Conservation (phyloP, 768 basidiomycete species). For the Lentinula sp. region DNA sequence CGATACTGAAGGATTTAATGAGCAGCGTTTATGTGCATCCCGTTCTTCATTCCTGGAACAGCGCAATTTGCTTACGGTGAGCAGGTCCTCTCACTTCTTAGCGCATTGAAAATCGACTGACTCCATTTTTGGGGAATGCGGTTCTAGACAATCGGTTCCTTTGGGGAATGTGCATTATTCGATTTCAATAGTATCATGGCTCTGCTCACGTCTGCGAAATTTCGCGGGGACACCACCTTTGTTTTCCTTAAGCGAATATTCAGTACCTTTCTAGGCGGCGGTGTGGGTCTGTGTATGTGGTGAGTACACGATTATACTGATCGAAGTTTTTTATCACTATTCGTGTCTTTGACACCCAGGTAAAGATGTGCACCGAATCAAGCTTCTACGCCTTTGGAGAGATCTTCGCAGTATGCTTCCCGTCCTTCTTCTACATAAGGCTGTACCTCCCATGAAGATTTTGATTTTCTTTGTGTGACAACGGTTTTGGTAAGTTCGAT, state of each 20-base stretch:
- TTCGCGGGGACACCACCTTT: constrained; percentile 71
- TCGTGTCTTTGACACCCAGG: constrained; percentile 28
- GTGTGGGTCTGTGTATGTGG: constrained; percentile 65
- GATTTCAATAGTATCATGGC: constrained; percentile 55
- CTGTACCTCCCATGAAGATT: constrained; percentile 71
- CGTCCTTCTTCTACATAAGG: constrained; percentile 62
- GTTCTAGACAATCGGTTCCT: not conserved
- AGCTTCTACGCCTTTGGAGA: constrained; percentile 59
- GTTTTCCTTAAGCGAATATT: constrained; percentile 54
- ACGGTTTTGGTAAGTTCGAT: constrained; percentile 41
- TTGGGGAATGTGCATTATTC: not conserved
- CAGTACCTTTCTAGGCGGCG: constrained; percentile 61
- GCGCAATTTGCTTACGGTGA: constrained; percentile 54
- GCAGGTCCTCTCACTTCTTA: constrained; percentile 11
- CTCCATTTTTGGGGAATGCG: constrained; percentile 57
- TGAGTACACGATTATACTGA: constrained; percentile 21
- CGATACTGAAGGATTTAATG: not conserved
- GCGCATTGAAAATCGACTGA: not conserved
- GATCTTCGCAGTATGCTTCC: constrained; percentile 62
- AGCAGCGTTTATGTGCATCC: constrained; percentile 52
- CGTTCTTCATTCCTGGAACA: constrained; percentile 48
- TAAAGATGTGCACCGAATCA: constrained; percentile 40
- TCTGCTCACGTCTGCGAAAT: constrained; percentile 64
- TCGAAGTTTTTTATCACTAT: too few relatives aligned
- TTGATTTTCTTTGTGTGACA: constrained; percentile 61